Percentiles rank a stretch among this genome's conserved stretches.
Conservation (phyloP, 2,329 filamentous ascomycete species). For the Cladophialophora yegresii region DNA sequence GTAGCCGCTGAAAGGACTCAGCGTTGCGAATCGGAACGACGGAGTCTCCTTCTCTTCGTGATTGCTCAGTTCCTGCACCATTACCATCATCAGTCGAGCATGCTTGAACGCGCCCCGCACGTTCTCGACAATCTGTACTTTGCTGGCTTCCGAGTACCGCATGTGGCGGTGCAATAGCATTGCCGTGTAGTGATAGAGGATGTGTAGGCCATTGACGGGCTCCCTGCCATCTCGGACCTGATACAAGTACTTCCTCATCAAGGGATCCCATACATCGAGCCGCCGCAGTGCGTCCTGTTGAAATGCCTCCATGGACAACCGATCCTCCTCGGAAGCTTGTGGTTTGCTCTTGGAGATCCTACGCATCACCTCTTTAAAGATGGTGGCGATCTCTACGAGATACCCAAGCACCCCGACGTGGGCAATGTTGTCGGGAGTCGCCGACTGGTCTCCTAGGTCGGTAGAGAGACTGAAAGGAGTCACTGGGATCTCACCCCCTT, state of each 20-base stretch:
- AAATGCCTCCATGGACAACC: conserved; percentile 8
- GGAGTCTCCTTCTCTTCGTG: conserved; percentile 13
- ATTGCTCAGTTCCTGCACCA: conserved; percentile 29
- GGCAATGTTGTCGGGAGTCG: not conserved
- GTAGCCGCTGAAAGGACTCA: conserved; percentile 65
- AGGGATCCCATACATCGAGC: conserved; percentile 19
- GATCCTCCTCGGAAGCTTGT: conserved; percentile 7
- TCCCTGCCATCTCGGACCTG: conserved; percentile 9
- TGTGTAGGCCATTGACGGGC: conserved; percentile 22
- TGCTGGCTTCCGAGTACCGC: conserved; percentile 19
- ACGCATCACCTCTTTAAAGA: conserved; percentile 30
- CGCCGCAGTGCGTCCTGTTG: conserved; percentile 8
- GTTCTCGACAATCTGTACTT: conserved; percentile 14
- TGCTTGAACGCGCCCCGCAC: conserved; percentile 26
- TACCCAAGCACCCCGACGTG: conserved; percentile 29
- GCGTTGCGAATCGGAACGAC: conserved; percentile 43
- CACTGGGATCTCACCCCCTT: conserved; percentile 59
- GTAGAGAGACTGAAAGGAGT: conserved; percentile 50
- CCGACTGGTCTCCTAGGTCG: not conserved
- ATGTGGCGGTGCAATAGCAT: conserved; percentile 34
- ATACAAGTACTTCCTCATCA: conserved; percentile 7
- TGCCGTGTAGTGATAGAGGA: conserved; percentile 33
- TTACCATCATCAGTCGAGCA: conserved; percentile 25
- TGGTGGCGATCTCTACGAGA: conserved; percentile 32
- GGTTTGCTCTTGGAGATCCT: conserved; percentile 10